Evolutionary conservation across 768 basidiomycete species (phyloP).

Genomic region (Suillus cothurnatus): DNA sequence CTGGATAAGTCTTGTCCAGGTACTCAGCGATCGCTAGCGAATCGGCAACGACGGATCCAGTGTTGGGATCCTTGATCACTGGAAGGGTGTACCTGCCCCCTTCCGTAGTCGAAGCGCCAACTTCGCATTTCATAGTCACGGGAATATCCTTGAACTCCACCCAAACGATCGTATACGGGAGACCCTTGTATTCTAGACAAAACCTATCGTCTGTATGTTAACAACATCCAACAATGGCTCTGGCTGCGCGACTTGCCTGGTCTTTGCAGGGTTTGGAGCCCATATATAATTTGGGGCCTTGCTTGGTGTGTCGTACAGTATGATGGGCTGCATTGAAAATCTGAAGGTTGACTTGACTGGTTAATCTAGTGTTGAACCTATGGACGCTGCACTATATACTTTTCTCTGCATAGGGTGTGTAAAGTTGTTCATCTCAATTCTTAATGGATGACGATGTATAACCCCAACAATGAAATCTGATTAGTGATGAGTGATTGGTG

Average conservation of each 20-base stretch:
- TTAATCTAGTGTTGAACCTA: not conserved
- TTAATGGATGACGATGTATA: not conserved
- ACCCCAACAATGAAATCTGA: not conserved
- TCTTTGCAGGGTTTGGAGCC: conserved; percentile 38
- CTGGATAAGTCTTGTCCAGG: conserved; percentile 11
- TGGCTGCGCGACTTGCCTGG: conserved; percentile 23
- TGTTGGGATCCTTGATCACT: conserved; percentile 13
- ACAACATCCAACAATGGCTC: not conserved
- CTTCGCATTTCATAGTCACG: conserved; percentile 30
- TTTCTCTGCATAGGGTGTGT: not conserved
- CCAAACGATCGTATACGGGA: conserved; percentile 49
- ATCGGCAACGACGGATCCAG: conserved; percentile 8
- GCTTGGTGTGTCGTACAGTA: conserved; percentile 43
- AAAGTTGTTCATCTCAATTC: not conserved
- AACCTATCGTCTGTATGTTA: conserved; percentile 17
- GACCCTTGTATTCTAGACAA: conserved; percentile 36
- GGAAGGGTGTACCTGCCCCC: conserved; percentile 12
- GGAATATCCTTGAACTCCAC: conserved; percentile 53
- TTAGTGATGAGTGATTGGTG: not conserved
- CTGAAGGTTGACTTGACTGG: not conserved
- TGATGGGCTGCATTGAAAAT: conserved; percentile 24
- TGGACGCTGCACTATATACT: not conserved
- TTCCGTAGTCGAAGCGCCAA: conserved; percentile 29
- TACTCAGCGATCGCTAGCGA: conserved; percentile 15
- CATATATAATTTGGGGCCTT: conserved; percentile 27